A percentile compares a stretch with the other conserved stretches of the same genome.
Conservation (phyloP, 164 flowering plant species). For the Annona cherimola region DNA sequence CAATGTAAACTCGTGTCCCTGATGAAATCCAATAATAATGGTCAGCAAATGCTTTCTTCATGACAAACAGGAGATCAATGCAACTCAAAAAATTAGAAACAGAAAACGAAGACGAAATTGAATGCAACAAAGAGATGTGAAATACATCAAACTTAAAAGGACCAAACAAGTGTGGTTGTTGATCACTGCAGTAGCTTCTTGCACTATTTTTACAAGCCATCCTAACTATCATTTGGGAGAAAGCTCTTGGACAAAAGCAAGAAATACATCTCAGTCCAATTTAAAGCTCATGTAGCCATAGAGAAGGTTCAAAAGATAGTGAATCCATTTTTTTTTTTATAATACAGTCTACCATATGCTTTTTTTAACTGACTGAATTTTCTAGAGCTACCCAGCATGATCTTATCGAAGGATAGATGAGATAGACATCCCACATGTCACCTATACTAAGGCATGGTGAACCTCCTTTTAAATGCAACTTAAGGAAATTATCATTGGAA, state of each 20-base stretch:
- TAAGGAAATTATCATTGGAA: no score
- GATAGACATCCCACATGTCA: no score
- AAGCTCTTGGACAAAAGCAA: no score
- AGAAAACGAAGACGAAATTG: background rate
- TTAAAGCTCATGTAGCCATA: no score
- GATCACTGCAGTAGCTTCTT: background rate
- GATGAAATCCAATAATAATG: constrained; percentile 30
- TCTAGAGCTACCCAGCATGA: no score
- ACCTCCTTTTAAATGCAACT: no score
- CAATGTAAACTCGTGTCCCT: constrained; percentile 99
- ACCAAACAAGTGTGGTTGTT: background rate
- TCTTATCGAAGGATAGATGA: no score
- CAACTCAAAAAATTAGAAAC: constrained; percentile 1
- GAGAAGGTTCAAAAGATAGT: no score
- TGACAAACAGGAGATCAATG: background rate
- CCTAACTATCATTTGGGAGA: background rate
- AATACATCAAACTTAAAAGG: background rate
- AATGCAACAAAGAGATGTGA: background rate
- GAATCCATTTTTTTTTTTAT: no score
- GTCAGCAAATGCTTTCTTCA: constrained; percentile 6
- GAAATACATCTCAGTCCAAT: background rate
- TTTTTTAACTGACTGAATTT: no score
- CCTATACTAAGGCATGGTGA: no score
- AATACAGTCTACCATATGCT: no score
- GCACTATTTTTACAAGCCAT: background rate